Evolutionary conservation across 139 green algal genomes (phyloP).

Genomic region (Tetradesmus lagerheimii): DNA sequence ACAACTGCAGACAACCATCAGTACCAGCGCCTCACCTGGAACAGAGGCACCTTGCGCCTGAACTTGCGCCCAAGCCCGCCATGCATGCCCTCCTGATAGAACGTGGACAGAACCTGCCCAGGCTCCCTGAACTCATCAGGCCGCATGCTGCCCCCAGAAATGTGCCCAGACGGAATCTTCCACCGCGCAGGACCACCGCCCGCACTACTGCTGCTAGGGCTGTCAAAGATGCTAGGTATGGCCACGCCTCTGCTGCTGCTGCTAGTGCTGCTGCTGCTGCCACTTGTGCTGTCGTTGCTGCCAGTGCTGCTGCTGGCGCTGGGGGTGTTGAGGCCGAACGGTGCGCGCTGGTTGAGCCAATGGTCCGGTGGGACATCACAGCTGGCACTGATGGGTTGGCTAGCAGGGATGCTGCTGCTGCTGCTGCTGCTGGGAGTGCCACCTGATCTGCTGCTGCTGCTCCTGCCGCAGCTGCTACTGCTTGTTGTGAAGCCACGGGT

Average conservation of each 20-base stretch:
- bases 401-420: not conserved
- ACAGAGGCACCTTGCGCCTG: conserved; percentile 37
- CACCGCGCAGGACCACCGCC: not conserved
- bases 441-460: conserved; percentile 8
- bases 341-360: not conserved
- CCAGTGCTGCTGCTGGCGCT: not conserved
- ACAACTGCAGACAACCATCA: too few species aligned
- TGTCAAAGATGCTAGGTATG: not conserved
- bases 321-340: not conserved
- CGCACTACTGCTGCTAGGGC: not conserved
- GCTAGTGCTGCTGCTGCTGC: not conserved
- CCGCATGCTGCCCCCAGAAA: not conserved
- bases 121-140: conserved; percentile 12
- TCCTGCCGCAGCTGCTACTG: not conserved
- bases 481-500: not conserved
- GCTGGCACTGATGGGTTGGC: not conserved
- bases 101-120: not conserved
- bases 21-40: conserved; percentile 29
- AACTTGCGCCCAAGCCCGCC: conserved; percentile 25
- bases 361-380: not conserved
- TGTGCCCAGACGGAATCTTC: not conserved
- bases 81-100: conserved; percentile 35
- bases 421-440: not conserved
- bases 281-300: not conserved
- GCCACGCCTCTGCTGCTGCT: not conserved